A percentile compares a stretch with the other conserved stretches of the same genome.
Evolutionary conservation across 441 rosid species (phyloP).

Genomic region (Gossypium gossypioides): DNA sequence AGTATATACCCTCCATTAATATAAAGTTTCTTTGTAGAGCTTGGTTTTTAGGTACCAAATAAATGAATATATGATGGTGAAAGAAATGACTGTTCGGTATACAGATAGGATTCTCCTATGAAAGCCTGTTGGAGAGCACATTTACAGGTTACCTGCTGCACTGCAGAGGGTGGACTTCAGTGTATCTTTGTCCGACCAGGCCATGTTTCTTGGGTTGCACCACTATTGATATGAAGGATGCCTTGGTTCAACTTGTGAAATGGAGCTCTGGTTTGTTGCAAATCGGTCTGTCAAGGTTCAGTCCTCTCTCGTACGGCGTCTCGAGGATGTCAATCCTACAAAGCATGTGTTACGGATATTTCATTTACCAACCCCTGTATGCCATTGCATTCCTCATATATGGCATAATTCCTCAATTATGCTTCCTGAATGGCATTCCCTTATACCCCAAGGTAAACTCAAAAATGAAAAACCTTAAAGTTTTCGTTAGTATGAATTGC

Average conservation of each 20-base stretch:
- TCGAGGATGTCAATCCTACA: conserved; percentile 19
- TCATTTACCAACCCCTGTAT: conserved; percentile 13
- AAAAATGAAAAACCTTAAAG: not conserved
- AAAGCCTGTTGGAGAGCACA: conserved; percentile 11
- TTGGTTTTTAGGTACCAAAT: not conserved
- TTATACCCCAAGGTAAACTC: conserved; percentile 34
- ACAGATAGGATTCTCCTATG: conserved; percentile 13
- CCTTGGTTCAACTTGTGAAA: conserved; percentile 24
- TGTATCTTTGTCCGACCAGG: conserved; percentile 22
- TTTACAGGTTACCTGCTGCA: conserved; percentile 23
- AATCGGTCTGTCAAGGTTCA: conserved; percentile 26
- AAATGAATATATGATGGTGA: not conserved
- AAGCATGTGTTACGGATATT: conserved; percentile 16
- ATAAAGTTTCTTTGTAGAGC: not conserved
- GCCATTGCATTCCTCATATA: conserved; percentile 20
- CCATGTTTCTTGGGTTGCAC: conserved; percentile 31
- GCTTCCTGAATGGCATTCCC: conserved; percentile 29
- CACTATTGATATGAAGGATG: conserved; percentile 20
- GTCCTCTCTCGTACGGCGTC: conserved; percentile 30
- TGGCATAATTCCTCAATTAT: conserved; percentile 37
- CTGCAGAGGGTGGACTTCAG: conserved; percentile 29
- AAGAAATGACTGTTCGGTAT: not conserved
- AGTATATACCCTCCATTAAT: not conserved
- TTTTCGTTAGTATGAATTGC: not conserved
- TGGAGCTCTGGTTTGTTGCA: conserved; percentile 25